These are phyloP conservation scores for Paracorniculantispora psalliotae DNA, from an alignment of 2,329 filamentous ascomycete genomes.

Conservation along the genomic window DNA sequence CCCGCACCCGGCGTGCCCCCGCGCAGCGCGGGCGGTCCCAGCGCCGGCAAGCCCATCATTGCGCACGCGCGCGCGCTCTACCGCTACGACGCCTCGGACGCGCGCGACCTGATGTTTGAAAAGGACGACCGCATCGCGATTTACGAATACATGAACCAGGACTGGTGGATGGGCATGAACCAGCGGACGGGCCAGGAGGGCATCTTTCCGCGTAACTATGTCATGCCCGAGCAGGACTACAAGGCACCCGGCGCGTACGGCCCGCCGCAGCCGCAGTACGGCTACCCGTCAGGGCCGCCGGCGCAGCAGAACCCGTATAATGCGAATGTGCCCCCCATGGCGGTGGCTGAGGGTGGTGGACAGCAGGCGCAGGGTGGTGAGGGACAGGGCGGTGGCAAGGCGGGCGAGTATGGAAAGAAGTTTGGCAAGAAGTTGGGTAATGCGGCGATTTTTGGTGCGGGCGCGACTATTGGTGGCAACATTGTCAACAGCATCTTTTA, in stretches of 20 bases:
- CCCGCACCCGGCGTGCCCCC: slow-evolving; percentile 37
- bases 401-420: slow-evolving; percentile 79
- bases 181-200: slow-evolving; percentile 77
- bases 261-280: slow-evolving; percentile 32
- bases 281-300: slow-evolving; percentile 37
- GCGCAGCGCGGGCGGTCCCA: slow-evolving; percentile 26
- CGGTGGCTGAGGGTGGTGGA: slow-evolving; percentile 56
- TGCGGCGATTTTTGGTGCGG: slow-evolving; percentile 83
- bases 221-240: slow-evolving; percentile 63
- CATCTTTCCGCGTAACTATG: slow-evolving; percentile 93
- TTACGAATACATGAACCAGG: slow-evolving; percentile 88
- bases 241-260: slow-evolving; percentile 34
- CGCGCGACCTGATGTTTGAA: slow-evolving; percentile 75
- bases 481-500: slow-evolving; percentile 90
- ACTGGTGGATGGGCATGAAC: slow-evolving; percentile 95
- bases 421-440: slow-evolving; percentile 87
- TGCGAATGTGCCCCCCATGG: slow-evolving; percentile 67
- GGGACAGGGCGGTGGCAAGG: slow-evolving; percentile 51
- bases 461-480: slow-evolving; percentile 84
- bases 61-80: slow-evolving; percentile 78
- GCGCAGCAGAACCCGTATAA: slow-evolving; percentile 59
- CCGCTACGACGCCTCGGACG: slow-evolving; percentile 71
- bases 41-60: slow-evolving; percentile 53
- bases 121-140: slow-evolving; percentile 77
- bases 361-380: not conserved